Conservation (phyloP, 1,139 yeast species). For the Taphrina populina region DNA sequence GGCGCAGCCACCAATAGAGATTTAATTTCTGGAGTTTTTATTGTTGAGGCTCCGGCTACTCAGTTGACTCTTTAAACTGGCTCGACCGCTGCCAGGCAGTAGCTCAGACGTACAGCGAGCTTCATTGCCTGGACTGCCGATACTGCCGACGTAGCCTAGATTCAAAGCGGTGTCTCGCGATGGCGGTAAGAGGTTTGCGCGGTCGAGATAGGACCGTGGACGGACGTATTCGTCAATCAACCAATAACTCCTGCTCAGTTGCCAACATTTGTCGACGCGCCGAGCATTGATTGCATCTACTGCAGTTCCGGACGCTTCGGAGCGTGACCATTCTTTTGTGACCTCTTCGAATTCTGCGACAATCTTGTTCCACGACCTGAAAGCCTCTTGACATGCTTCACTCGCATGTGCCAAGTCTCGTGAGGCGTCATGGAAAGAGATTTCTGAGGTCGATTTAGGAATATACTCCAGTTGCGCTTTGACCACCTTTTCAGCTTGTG, state of each 20-base stretch:
- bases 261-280: slow-evolving; percentile 10
- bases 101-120: too few species aligned
- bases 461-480: slow-evolving; percentile 15
- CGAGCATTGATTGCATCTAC: slow-evolving; percentile 1
- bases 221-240: slow-evolving; percentile 25
- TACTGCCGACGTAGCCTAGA: too few species aligned
- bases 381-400: slow-evolving; percentile 11
- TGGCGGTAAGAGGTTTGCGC: slow-evolving; percentile 21
- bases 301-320: slow-evolving; percentile 5
- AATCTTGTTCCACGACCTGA: slow-evolving; percentile 17
- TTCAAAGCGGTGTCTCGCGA: slow-evolving; percentile 13
- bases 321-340: slow-evolving; percentile 22
- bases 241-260: slow-evolving; percentile 24
- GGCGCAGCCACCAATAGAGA: neutral
- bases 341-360: slow-evolving; percentile 11
- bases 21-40: neutral
- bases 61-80: neutral
- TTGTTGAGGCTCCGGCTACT: neutral
- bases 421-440: slow-evolving; percentile 13
- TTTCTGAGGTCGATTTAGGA: slow-evolving; percentile 11
- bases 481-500: slow-evolving; percentile 14
- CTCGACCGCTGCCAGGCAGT: neutral
- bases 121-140: too few species aligned
- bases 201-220: slow-evolving; percentile 22
- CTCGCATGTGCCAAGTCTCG: slow-evolving; percentile 6